Conservation (phyloP, 2,329 filamentous ascomycete species). For the Metarhizium robertsii region DNA sequence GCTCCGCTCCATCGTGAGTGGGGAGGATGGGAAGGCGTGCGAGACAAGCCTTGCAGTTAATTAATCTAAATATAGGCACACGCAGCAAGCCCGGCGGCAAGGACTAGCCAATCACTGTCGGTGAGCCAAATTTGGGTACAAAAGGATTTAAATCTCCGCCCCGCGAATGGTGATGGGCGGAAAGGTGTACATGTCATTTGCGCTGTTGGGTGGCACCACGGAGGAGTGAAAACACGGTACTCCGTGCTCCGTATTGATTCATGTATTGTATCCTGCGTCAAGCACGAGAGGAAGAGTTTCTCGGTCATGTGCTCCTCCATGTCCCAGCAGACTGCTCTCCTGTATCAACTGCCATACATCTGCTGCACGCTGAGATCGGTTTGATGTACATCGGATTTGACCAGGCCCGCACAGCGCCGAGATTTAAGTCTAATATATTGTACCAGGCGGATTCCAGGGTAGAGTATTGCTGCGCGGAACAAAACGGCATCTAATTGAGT, state of each 20-base stretch:
- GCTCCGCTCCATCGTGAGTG: conserved; percentile 4
- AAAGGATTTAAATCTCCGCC: neutral
- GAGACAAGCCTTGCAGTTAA: conserved; percentile 4
- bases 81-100: conserved; percentile 22
- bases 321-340: too few relatives aligned
- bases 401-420: neutral
- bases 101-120: conserved; percentile 18
- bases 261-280: too few relatives aligned
- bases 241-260: too few relatives aligned
- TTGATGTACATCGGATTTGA: neutral
- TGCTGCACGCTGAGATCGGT: neutral
- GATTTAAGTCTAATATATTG: neutral
- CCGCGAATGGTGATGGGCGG: neutral
- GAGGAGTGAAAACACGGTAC: neutral
- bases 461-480: neutral
- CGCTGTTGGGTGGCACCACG: neutral
- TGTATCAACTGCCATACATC: too few relatives aligned
- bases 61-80: conserved; percentile 23
- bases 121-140: conserved; percentile 15
- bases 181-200: neutral
- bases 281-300: too few relatives aligned
- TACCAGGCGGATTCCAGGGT: neutral
- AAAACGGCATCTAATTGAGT: too few relatives aligned
- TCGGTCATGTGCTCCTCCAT: too few relatives aligned
- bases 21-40: neutral